Conservation (phyloP, 352 stramenopile species). For the Thalassiosira mediterranea region DNA sequence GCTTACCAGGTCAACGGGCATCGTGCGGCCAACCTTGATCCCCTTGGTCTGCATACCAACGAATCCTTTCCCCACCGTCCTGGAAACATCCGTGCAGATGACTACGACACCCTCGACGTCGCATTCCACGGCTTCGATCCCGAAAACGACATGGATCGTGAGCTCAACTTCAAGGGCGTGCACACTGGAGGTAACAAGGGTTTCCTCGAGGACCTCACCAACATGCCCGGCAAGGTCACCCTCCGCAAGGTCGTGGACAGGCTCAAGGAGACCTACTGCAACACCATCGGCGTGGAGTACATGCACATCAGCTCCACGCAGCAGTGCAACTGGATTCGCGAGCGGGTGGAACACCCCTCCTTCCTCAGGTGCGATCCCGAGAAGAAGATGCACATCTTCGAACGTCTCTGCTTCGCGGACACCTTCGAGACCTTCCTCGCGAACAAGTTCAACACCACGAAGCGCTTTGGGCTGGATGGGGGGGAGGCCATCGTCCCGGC, state of each 20-base stretch:
- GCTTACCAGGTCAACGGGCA: conserved; percentile 97
- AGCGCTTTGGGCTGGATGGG: conserved; percentile 98
- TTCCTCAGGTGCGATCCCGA: conserved; percentile 85
- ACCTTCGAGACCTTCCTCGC: conserved; percentile 98
- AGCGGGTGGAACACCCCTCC: conserved; percentile 86
- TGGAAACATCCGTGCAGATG: conserved; percentile 44
- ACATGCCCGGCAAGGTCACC: conserved; percentile 86
- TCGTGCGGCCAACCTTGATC: conserved; percentile 94
- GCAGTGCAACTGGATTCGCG: conserved; percentile 98
- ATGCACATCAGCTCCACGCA: conserved; percentile 97
- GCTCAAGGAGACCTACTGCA: conserved; percentile 97
- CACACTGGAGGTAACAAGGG: conserved; percentile 80
- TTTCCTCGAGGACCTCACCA: conserved; percentile 82
- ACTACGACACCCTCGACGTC: conserved; percentile 62
- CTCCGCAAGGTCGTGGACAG: conserved; percentile 93
- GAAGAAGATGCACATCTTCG: conserved; percentile 96
- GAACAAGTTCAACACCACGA: conserved; percentile 99
- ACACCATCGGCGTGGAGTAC: conserved; percentile 97
- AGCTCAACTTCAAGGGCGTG: conserved; percentile 76
- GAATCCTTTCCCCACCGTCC: conserved; percentile 78
- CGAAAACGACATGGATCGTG: conserved; percentile 70
- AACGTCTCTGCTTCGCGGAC: conserved; percentile 96
- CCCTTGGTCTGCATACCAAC: conserved; percentile 89
- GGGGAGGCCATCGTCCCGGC: conserved; percentile 95
- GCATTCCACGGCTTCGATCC: conserved; percentile 79